A percentile compares a stretch with the other conserved stretches of the same genome.
Conservation (phyloP, 208 protist genomes). For the Leishmania braziliensis region DNA sequence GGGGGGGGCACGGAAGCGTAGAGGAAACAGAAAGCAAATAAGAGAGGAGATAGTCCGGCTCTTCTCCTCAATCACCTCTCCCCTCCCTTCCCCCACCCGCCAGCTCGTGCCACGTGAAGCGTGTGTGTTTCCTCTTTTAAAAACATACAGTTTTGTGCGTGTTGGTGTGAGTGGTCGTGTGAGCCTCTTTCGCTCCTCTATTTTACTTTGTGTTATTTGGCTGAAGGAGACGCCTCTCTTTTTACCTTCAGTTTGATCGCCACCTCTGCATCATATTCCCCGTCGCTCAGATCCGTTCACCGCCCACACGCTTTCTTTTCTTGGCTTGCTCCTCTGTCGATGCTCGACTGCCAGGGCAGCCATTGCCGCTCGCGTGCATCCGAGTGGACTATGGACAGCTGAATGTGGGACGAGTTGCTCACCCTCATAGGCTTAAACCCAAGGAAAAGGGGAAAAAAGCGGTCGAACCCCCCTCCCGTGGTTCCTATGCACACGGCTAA, state of each 20-base stretch:
- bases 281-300: neutral
- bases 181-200: neutral
- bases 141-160: no score
- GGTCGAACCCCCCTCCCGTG: neutral
- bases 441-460: neutral
- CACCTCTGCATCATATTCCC: neutral
- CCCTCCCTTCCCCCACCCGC: no score
- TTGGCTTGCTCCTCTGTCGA: neutral
- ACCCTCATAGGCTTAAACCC: neutral
- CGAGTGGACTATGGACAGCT: neutral
- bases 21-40: conserved; percentile 4
- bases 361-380: neutral
- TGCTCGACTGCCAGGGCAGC: neutral
- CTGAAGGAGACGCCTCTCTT: neutral
- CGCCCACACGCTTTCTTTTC: neutral
- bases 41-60: neutral
- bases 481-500: neutral
- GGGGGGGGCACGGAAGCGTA: neutral
- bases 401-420: neutral
- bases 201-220: neutral
- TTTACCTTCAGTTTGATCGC: neutral
- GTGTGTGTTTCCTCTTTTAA: no score
- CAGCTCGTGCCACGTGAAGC: no score
- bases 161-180: no score
- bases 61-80: no score